Evolutionary conservation across 164 flowering plant species (phyloP), one percentile per base, ranked within the genome.

Genomic region (Pachysandra terminalis): DNA sequence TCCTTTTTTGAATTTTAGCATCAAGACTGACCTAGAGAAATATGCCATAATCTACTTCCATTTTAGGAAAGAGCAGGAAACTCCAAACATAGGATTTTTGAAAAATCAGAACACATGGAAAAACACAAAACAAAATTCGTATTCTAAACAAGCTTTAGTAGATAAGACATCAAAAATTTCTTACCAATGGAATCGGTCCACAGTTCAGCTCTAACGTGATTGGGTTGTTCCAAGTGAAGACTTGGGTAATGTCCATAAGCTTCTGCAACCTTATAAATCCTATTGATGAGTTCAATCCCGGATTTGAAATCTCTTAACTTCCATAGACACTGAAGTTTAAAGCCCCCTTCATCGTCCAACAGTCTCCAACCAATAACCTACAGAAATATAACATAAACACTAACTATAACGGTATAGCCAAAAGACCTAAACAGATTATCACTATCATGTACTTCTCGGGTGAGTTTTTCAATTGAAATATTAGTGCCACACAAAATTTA

Each of bases 351-450:
- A 59, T 78, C 85, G 25, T 86, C 78, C 63, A 83, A 68, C 37
- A 95, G 66, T 81, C 88, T 86, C 98, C 98, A 95, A 3, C 98
- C 97, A 67, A 91, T 69, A 70, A 95, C 84, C 98, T 94, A 67
- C 37, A 69, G n/a, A 58, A 17, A 53, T 24, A 51, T 7, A 13
- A 21, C 25, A 63, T 32, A 24, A 9, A 40, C 15, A 41, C 28
- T 53, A 19, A 28, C 3, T 49, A 26, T 21, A 45, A 16, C 37
- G 5, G 8, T 19, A 54, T 26, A n/a, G 45, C 21, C 21, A 58
- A 26, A 0, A 19, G 16, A 58, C 10, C 37, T 3, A 55, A 27
- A 1, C 26, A n/a, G 37, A 26, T 5, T 58, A 15, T 58, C 37
- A 26, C 9, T 37, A 27, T 58, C 37, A 25, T 58, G 15, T 32